These are phyloP conservation scores for Xylaria sp. DNA, from an alignment of 2,329 filamentous ascomycete species.

Conservation along the genomic window DNA sequence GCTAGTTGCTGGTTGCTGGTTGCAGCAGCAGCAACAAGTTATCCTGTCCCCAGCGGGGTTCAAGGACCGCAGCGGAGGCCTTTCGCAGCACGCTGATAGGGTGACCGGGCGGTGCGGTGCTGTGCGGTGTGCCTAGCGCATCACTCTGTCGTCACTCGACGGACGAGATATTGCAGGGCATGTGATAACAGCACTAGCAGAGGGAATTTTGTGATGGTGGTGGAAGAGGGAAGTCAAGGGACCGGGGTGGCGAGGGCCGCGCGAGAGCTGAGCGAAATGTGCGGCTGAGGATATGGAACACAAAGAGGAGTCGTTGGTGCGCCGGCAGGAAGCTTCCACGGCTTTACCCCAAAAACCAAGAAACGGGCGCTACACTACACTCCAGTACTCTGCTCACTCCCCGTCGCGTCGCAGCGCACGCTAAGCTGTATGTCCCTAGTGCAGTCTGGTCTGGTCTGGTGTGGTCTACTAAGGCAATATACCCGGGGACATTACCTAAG, in stretches of 20 bases:
- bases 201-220: slow-evolving; percentile 14
- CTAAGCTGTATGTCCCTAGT: not conserved
- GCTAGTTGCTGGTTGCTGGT: too few species aligned
- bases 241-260: slow-evolving; percentile 10
- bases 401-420: too few species aligned
- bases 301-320: slow-evolving; percentile 5
- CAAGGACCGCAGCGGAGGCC: not conserved
- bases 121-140: not conserved
- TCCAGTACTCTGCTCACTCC: too few species aligned
- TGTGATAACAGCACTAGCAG: slow-evolving; percentile 1
- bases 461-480: not conserved
- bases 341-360: slow-evolving; percentile 5
- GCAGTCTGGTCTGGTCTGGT: not conserved
- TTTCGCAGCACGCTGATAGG: not conserved
- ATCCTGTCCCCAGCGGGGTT: slow-evolving; percentile 5
- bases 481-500: not conserved
- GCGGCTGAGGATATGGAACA: slow-evolving; percentile 21
- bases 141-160: not conserved
- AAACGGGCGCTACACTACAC: too few species aligned
- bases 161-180: not conserved
- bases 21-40: not conserved
- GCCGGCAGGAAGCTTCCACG: not conserved
- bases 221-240: slow-evolving; percentile 13
- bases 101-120: not conserved
- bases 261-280: slow-evolving; percentile 12